Conservation (phyloP, 305 asterid species). For the Stenogyne calaminthoides region DNA sequence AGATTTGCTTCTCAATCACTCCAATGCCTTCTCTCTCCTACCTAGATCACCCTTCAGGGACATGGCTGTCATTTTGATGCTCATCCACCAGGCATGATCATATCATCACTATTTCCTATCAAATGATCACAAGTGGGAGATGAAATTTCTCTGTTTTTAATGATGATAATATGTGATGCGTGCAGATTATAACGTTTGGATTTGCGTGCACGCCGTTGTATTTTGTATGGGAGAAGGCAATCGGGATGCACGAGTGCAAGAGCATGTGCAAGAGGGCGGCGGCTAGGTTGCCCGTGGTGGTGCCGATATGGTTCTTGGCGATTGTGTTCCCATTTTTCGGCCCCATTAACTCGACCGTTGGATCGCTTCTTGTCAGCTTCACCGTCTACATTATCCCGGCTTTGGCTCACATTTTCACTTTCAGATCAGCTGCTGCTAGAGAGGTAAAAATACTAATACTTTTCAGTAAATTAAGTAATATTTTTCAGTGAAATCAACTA, state of each 20-base stretch:
- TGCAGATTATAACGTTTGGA: slow-evolving; percentile 93
- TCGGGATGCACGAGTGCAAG: slow-evolving; percentile 89
- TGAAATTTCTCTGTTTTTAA: neutral
- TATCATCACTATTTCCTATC: neutral
- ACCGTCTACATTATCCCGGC: slow-evolving; percentile 92
- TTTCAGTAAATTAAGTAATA: no score
- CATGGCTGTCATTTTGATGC: slow-evolving; percentile 83
- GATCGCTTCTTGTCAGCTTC: slow-evolving; percentile 89
- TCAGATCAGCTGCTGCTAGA: slow-evolving; percentile 77
- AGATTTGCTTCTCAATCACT: slow-evolving; percentile 68
- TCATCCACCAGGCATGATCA: slow-evolving; percentile 74
- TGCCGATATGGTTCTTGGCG: slow-evolving; percentile 92
- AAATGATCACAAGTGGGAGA: neutral
- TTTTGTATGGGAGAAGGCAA: slow-evolving; percentile 92
- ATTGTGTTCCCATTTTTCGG: slow-evolving; percentile 90
- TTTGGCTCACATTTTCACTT: slow-evolving; percentile 80
- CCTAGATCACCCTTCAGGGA: slow-evolving; percentile 70
- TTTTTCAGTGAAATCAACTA: no score
- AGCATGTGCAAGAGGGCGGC: slow-evolving; percentile 89
- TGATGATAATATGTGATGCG: neutral
- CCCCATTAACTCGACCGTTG: slow-evolving; percentile 86
- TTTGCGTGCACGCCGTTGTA: slow-evolving; percentile 93
- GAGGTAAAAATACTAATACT: slow-evolving; percentile 46
- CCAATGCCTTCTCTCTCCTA: slow-evolving; percentile 77
- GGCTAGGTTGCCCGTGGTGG: slow-evolving; percentile 77